Percentiles rank a stretch among this genome's conserved stretches.
Evolutionary conservation across 108 stramenopile genomes (phyloP).

Genomic region (Skeletonema menzelii): DNA sequence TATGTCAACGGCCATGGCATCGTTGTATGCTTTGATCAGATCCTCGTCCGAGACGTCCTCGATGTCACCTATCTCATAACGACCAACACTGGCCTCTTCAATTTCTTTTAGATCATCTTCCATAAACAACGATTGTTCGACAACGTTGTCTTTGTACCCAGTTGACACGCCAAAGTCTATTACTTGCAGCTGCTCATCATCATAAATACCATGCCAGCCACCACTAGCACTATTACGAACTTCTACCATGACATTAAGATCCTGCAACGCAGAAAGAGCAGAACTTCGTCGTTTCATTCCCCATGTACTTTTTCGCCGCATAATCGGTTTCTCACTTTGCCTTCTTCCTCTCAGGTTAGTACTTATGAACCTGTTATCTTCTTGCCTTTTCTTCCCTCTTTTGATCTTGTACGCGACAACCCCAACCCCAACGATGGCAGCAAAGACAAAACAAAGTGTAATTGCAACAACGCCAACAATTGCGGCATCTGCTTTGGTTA

Average conservation of each 20-base stretch:
- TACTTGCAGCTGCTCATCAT: constrained; percentile 26
- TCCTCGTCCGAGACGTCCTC: constrained; percentile 46
- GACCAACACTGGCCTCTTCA: constrained; percentile 20
- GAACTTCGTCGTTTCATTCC: neutral
- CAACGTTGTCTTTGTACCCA: constrained; percentile 20
- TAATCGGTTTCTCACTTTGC: neutral
- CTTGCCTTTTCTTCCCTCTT: constrained; percentile 11
- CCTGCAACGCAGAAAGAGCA: constrained; percentile 12
- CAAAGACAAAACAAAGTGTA: constrained; percentile 12
- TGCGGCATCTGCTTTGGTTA: constrained; percentile 7
- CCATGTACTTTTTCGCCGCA: constrained; percentile 20
- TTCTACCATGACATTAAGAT: constrained; percentile 29
- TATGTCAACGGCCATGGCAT: constrained; percentile 36
- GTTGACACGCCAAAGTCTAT: constrained; percentile 37
- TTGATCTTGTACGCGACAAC: constrained; percentile 10
- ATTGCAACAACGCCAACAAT: constrained; percentile 19
- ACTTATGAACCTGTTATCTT: constrained; percentile 1
- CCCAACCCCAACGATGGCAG: constrained; percentile 1
- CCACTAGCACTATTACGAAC: constrained; percentile 39
- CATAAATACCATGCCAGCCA: constrained; percentile 38
- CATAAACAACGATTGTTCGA: constrained; percentile 46
- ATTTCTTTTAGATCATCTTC: constrained; percentile 49
- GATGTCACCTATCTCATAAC: constrained; percentile 38
- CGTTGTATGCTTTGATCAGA: constrained; percentile 48
- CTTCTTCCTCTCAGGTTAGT: constrained; percentile 15